A percentile compares a stretch with the other conserved stretches of the same genome.
phyloP scores from a whole-genome alignment of 2,329 filamentous ascomycete genomes.

The Colletotrichum siamense region DNA sequence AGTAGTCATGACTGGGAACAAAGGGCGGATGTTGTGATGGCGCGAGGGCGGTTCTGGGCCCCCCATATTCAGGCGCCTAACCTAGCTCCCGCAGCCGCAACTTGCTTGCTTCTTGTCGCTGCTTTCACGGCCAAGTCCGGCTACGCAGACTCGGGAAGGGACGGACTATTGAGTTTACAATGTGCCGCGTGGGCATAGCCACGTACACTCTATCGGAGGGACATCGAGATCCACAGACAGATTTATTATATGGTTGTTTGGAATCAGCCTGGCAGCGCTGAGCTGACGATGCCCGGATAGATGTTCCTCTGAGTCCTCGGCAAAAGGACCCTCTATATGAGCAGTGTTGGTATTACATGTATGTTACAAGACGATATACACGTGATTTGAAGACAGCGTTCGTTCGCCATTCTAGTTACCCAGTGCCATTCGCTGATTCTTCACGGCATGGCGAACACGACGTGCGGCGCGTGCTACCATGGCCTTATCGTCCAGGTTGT shows the following conservation, averaged over 20 bases:
- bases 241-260: background rate
- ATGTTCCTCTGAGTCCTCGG: background rate
- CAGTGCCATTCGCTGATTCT: background rate
- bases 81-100: background rate
- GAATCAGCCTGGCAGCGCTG: background rate
- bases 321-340: background rate
- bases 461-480: conserved; percentile 3
- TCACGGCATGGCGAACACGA: background rate
- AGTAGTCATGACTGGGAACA: background rate
- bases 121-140: background rate
- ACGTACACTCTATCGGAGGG: background rate
- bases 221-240: background rate
- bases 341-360: background rate
- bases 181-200: background rate
- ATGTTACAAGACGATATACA: background rate
- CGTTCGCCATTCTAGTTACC: background rate
- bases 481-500: conserved; percentile 19
- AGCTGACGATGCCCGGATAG: background rate
- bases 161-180: background rate
- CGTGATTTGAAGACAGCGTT: background rate
- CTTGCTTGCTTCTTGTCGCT: background rate
- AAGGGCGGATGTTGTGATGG: background rate
- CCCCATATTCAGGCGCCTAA: background rate
- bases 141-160: background rate
- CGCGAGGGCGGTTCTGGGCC: background rate